phyloP scores from a whole-genome alignment of 2,329 filamentous ascomycete genomes.

The Paraphoma chrysanthemicola region DNA sequence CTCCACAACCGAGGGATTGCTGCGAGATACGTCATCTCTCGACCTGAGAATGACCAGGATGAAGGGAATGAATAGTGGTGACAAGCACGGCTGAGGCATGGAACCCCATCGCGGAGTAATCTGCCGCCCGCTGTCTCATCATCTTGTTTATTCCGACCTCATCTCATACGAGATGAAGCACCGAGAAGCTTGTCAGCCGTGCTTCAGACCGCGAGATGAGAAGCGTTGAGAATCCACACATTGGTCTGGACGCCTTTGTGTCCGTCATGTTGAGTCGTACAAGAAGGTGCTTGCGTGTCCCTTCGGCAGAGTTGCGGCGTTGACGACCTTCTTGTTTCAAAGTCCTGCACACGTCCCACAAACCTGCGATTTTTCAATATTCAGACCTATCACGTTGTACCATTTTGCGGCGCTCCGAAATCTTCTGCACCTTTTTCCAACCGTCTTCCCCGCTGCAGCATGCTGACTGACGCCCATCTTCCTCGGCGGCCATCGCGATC shows the following conservation, averaged over 20 bases:
- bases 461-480: not conserved
- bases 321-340: not conserved
- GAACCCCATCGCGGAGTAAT: constrained; percentile 19
- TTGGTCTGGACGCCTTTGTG: constrained; percentile 7
- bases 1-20: not conserved
- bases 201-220: constrained; percentile 17
- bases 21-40: constrained; percentile 29
- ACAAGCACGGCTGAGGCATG: constrained; percentile 23
- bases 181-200: constrained; percentile 14
- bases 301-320: constrained; percentile 6
- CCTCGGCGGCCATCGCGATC: not conserved
- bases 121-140: constrained; percentile 23
- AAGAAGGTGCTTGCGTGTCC: constrained; percentile 9
- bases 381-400: not conserved
- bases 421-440: not conserved
- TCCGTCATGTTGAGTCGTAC: constrained; percentile 13
- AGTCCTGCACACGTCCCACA: constrained; percentile 4
- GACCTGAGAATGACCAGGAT: constrained; percentile 12
- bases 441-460: not conserved
- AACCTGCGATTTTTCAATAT: not conserved
- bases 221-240: not conserved
- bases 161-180: constrained; percentile 29
- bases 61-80: constrained; percentile 9
- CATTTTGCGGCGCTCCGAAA: not conserved
- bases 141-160: constrained; percentile 24